A percentile compares a stretch with the other conserved stretches of the same genome.
These are phyloP conservation scores for Paraconiothyrium sp. DNA, from an alignment of 2,329 filamentous ascomycete genomes.

Conservation along the genomic window DNA sequence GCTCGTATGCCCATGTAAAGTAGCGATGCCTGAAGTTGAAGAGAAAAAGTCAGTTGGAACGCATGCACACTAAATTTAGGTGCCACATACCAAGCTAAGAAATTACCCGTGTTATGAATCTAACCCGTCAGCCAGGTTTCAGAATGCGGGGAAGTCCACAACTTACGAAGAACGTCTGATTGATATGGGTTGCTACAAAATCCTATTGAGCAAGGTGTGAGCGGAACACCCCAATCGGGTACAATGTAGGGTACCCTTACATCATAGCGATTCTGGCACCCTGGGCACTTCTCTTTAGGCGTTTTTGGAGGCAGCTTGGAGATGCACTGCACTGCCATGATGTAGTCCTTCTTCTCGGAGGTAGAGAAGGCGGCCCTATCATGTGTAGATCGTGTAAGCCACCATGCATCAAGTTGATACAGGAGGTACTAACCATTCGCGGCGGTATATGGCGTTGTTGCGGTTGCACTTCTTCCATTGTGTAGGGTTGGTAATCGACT, in stretches of 20 bases:
- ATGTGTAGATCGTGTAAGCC: conserved; percentile 23
- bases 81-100: conserved; percentile 30
- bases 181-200: conserved; percentile 43
- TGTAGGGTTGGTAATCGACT: conserved; percentile 28
- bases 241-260: not conserved
- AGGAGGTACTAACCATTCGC: conserved; percentile 52
- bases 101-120: conserved; percentile 41
- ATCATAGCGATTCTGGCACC: conserved; percentile 41
- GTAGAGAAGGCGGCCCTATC: conserved; percentile 36
- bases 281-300: conserved; percentile 36
- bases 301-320: conserved; percentile 34
- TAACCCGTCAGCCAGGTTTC: conserved; percentile 6
- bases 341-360: conserved; percentile 41
- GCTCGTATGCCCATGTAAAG: conserved; percentile 41
- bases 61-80: not conserved
- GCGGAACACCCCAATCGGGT: not conserved
- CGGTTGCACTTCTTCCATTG: conserved; percentile 48
- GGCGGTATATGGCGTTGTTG: conserved; percentile 50
- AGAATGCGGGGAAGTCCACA: conserved; percentile 4
- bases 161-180: conserved; percentile 34
- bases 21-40: conserved; percentile 32
- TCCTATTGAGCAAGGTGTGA: conserved; percentile 20
- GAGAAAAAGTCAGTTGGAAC: not conserved
- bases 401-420: not conserved
- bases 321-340: conserved; percentile 44